Base-by-base conservation (phyloP, 108 stramenopile genomes). In the Nitzschia sp. region DNA sequence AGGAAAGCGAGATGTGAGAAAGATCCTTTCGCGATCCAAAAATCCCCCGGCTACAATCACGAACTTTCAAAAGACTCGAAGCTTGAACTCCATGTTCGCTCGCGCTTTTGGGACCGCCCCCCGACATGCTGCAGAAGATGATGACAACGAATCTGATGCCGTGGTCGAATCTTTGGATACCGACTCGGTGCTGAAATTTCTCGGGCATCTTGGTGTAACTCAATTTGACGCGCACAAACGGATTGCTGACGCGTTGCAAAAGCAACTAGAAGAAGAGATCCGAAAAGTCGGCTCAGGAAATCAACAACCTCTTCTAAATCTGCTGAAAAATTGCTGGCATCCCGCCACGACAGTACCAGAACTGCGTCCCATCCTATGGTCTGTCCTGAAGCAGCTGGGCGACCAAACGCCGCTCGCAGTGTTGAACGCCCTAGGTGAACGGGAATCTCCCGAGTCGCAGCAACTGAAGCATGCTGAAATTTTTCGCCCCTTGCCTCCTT, bases 151-250 rank as follows among this genome's bases (percentile, higher is more conserved):
- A 51, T 11, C 56, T 38, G 35, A 29, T 46, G 27, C 30, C 15
- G 49, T 51, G 4, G 72, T 77, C 1, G 92, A 93, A 65, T 73
- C 89, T 31, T 70, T 91, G 46, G 93, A 91, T 76, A 87, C 89
- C 32, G 89, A 91, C 32, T 80, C 89, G 15, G 93, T 82, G 0
- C 60, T 94, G 31, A 84, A 75, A 47, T 94, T 94, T 76, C 67
- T 91, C 13, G 75, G 79, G 0, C 89, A 90, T 68, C 66, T 92
- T 36, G 87, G 89, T 9, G 84, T 94, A 2, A 81, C 85, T 34
- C 83, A 86, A 25, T 81, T 83, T 51, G 89, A 91, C 76, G 88
- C 90, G 17, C 91, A 95, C 64, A 80, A 84, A 54, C 90, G 90
- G 21, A 74, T 95, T 56, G 73, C 78, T 3, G 83, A 88, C 42